Evolutionary conservation across 352 stramenopile genomes (phyloP), one percentile per base, ranked within the genome.

Genomic region (Phytophthora tentaculata): DNA sequence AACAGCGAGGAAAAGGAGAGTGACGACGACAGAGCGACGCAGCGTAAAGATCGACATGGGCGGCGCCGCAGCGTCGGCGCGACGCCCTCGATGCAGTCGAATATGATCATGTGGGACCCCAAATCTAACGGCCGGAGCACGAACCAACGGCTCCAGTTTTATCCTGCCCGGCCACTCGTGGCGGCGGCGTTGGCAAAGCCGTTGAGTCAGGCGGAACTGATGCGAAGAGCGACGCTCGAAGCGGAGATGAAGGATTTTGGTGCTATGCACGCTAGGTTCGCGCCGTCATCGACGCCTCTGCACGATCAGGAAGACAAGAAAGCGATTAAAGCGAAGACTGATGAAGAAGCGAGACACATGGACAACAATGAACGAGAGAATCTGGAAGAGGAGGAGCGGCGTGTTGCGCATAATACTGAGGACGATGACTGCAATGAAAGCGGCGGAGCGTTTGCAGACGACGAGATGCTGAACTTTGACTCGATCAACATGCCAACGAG

Each of bases 381-480:
- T 23, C 56, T 79, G 1, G 76, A 75, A 26, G 80, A 81, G 29
- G 60, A 77, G 22, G 69, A 83, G 61, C 62, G 73, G 2, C 65
- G 56, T 43, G 61, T 55, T 41, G 57, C 59, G 3, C 26, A 64
- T 19, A 37, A 52, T 44, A 59, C 41, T 1, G 60, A 66, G 3
- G 73, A 71, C 9, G 32, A 45, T 14, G 43, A n/a, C n/a, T n/a
- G 26, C 10, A 26, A 55, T 7, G 56, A 73, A 13, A 19, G 47
- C 23, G 41, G 55, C 16, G 48, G 5, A 28, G 61, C 17, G 2
- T 60, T 53, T 49, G 43, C 22, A 14, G 37, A 56, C 6, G 57
- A 72, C n/a, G 71, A 67, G 13, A 64, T 81, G 50, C 68, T 89
- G 39, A 68, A 76, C 28, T 89, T 91, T 64, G 81, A 85, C 41